Percentiles rank a stretch among this genome's conserved stretches.
Conservation (phyloP, 179 eudicot species). For the Nepenthes alata region DNA sequence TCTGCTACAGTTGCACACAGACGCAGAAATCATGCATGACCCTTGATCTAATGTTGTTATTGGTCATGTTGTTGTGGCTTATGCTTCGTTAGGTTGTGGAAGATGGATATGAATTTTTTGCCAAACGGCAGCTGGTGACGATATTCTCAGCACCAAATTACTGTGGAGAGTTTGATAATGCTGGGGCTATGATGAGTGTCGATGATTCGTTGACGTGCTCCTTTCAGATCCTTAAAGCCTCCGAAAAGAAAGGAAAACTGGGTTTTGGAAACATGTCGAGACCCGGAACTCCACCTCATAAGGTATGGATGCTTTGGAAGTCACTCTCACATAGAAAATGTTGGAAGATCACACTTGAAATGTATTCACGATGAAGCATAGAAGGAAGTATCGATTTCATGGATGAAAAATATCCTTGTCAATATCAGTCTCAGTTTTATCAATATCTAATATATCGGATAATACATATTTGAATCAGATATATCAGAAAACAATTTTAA, state of each 20-base stretch:
- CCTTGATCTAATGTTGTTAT: neutral
- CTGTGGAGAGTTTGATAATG: constrained; percentile 79
- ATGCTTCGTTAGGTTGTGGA: constrained; percentile 43
- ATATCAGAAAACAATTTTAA: no score
- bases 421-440: no score
- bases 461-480: no score
- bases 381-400: no score
- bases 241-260: constrained; percentile 60
- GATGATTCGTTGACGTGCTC: constrained; percentile 68
- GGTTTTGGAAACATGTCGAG: constrained; percentile 52
- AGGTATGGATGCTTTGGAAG: constrained; percentile 28
- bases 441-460: no score
- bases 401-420: no score
- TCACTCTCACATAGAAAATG: neutral
- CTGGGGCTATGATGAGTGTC: constrained; percentile 83
- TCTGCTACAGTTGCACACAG: neutral
- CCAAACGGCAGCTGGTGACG: constrained; percentile 61
- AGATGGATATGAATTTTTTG: constrained; percentile 76
- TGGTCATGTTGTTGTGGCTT: neutral
- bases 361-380: no score
- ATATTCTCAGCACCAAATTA: constrained; percentile 72
- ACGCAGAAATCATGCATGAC: neutral
- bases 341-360: no score
- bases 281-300: constrained; percentile 76
- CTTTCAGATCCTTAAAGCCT: constrained; percentile 68